Conservation (phyloP, 257 asterid genomes). For the Phtheirospermum japonicum region DNA sequence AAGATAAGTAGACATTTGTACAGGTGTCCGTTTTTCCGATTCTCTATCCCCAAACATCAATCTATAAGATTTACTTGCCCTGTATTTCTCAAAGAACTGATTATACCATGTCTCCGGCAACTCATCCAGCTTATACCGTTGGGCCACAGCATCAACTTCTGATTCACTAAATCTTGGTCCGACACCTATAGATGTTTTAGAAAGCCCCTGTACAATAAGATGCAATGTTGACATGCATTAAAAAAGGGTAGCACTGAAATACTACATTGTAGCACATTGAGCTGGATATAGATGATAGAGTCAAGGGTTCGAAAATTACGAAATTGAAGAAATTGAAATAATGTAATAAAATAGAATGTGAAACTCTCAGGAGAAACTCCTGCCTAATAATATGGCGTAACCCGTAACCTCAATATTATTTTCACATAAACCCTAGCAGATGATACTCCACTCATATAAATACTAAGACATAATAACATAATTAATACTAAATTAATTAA, state of each 20-base stretch:
- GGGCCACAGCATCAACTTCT: slow-evolving; percentile 57
- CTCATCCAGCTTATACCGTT: slow-evolving; percentile 63
- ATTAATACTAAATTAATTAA: too few relatives aligned
- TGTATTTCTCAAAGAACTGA: slow-evolving; percentile 76
- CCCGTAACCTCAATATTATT: too few relatives aligned
- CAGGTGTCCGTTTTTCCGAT: slow-evolving; percentile 84
- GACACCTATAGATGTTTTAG: slow-evolving; percentile 48
- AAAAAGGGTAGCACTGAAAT: background rate
- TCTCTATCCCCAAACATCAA: slow-evolving; percentile 66
- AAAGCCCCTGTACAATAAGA: slow-evolving; percentile 43
- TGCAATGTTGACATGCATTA: slow-evolving; percentile 16
- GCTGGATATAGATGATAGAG: background rate
- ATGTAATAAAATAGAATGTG: too few relatives aligned
- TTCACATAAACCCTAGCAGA: too few relatives aligned
- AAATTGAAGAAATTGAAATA: too few relatives aligned
- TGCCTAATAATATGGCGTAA: too few relatives aligned
- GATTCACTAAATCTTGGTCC: slow-evolving; percentile 65
- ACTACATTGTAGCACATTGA: slow-evolving; percentile 7
- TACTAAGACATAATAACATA: too few relatives aligned
- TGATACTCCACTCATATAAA: too few relatives aligned
- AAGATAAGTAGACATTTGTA: slow-evolving; percentile 81
- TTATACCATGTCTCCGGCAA: slow-evolving; percentile 89
- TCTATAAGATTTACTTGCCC: slow-evolving; percentile 66
- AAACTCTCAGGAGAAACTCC: too few relatives aligned
- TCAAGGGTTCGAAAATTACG: too few relatives aligned